Evolutionary conservation across 148 eudicot species (phyloP).

Genomic region (Nyssa sinensis): DNA sequence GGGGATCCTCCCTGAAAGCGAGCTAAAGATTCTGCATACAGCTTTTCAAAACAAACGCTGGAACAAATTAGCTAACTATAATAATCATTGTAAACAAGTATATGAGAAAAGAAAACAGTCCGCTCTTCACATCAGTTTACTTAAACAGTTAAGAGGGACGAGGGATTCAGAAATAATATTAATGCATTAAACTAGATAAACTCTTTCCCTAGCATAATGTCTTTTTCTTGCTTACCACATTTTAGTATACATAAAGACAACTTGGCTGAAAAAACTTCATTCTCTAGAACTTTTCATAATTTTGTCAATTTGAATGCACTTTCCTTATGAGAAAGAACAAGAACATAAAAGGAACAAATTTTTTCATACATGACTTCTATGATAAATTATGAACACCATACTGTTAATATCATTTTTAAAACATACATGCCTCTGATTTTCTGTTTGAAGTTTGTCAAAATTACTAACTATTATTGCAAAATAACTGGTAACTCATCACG

Average conservation of each 20-base stretch:
- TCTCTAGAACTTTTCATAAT: neutral
- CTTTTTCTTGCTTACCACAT: neutral
- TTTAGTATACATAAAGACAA: neutral
- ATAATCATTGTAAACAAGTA: neutral
- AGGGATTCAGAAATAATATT: neutral
- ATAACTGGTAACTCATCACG: no score
- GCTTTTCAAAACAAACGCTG: conserved; percentile 21
- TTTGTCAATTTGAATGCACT: neutral
- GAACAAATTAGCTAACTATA: neutral
- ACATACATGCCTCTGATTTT: no score
- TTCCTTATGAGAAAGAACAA: no score
- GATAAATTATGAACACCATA: no score
- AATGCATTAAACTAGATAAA: neutral
- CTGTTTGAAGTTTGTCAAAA: no score
- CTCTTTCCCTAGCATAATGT: no score
- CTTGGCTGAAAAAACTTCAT: neutral
- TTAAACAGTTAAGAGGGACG: no score
- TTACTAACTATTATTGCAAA: no score
- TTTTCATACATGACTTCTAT: no score
- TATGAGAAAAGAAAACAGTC: neutral
- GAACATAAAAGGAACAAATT: no score
- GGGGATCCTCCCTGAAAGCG: conserved; percentile 95
- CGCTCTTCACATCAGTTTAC: neutral
- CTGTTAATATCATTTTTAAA: neutral
- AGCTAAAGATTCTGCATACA: conserved; percentile 46